Percentiles rank a stretch among this genome's conserved stretches.
Conservation (phyloP, 2,329 filamentous ascomycete genomes). For the Penicillium freii region DNA sequence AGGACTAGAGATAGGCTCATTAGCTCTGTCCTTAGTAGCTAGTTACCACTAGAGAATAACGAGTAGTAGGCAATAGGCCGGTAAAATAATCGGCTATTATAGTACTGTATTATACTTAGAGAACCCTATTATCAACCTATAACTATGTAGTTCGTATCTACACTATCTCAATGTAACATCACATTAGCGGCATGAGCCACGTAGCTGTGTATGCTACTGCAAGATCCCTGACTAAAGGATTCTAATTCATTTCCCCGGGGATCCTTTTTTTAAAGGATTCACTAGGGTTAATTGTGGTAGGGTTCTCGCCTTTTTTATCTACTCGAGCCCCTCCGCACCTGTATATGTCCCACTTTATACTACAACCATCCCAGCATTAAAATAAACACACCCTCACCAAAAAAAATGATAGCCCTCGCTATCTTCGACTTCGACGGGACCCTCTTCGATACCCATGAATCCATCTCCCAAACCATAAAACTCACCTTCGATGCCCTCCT, state of each 20-base stretch:
- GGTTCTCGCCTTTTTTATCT: background rate
- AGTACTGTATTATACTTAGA: too few relatives aligned
- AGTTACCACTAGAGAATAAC: too few relatives aligned
- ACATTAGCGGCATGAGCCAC: background rate
- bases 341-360: background rate
- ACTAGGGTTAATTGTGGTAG: background rate
- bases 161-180: background rate
- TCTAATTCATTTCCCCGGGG: background rate
- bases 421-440: slow-evolving; percentile 23
- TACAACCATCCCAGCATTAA: background rate
- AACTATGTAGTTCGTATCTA: background rate
- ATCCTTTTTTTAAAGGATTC: too few relatives aligned
- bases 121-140: background rate
- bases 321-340: background rate
- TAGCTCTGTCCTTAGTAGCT: too few relatives aligned
- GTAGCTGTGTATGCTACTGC: background rate
- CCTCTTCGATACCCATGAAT: slow-evolving; percentile 19
- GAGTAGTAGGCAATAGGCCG: too few relatives aligned
- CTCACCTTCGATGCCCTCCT: slow-evolving; percentile 15
- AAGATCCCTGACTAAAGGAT: background rate
- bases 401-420: slow-evolving; percentile 11
- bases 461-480: slow-evolving; percentile 17
- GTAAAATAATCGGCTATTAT: too few relatives aligned
- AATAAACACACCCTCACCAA: background rate
- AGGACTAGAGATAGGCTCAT: too few relatives aligned